phyloP scores from a whole-genome alignment of 192 early-diverging fungal genomes.

The Helicostylum pulchrum region DNA sequence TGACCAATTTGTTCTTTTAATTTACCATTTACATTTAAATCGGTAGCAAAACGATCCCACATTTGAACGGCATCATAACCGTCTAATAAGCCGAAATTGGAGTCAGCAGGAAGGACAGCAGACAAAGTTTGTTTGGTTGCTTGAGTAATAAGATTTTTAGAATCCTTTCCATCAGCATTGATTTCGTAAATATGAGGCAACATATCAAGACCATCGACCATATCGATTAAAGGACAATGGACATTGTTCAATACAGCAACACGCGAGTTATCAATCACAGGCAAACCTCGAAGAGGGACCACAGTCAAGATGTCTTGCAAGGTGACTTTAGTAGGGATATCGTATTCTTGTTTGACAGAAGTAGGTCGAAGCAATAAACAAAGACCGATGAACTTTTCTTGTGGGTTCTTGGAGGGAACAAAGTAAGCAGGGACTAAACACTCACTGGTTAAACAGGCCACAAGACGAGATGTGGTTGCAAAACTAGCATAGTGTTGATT shows the following conservation, averaged over 20 bases:
- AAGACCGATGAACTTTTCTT: slow-evolving; percentile 1
- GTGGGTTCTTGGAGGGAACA: slow-evolving; percentile 10
- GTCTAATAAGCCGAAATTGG: slow-evolving; percentile 8
- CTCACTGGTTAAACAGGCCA: slow-evolving; percentile 57
- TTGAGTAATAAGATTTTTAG: neutral
- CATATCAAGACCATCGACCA: slow-evolving; percentile 39
- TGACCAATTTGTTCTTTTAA: slow-evolving; percentile 37
- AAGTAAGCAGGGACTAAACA: slow-evolving; percentile 44
- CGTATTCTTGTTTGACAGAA: neutral
- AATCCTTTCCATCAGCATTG: neutral
- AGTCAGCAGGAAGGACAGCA: neutral
- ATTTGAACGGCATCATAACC: slow-evolving; percentile 34
- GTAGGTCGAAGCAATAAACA: slow-evolving; percentile 20
- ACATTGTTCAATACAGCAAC: slow-evolving; percentile 15
- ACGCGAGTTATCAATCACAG: slow-evolving; percentile 26
- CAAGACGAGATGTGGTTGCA: slow-evolving; percentile 54
- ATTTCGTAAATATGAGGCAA: slow-evolving; percentile 19
- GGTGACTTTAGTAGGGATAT: slow-evolving; percentile 4
- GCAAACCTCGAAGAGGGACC: slow-evolving; percentile 22
- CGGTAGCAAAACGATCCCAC: slow-evolving; percentile 42
- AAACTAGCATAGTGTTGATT: slow-evolving; percentile 36
- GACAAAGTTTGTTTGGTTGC: neutral
- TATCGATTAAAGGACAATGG: slow-evolving; percentile 14
- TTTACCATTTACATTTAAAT: slow-evolving; percentile 36
- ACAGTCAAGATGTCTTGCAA: slow-evolving; percentile 26